These are phyloP conservation scores for Suhomyces ambrosiae DNA, from an alignment of 1,139 yeast genomes.

Conservation along the genomic window DNA sequence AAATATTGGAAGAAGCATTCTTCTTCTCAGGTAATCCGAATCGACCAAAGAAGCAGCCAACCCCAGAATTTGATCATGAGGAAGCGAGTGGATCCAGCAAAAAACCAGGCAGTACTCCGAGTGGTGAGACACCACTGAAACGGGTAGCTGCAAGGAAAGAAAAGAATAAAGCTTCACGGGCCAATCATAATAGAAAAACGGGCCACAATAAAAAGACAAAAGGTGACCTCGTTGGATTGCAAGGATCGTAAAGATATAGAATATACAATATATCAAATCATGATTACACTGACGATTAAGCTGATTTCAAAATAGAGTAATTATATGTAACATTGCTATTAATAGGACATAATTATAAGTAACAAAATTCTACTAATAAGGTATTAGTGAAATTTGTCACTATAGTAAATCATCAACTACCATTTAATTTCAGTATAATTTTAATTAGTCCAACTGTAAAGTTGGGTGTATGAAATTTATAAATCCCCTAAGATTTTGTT, in stretches of 20 bases:
- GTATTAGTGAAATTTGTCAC: no score
- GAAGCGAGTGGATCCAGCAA: slow-evolving; percentile 1
- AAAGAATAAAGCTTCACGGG: slow-evolving; percentile 56
- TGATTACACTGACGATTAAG: no score
- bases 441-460: no score
- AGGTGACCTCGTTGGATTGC: slow-evolving; percentile 24
- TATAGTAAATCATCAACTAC: no score
- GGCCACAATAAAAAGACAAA: slow-evolving; percentile 57
- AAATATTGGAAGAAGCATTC: slow-evolving; percentile 62
- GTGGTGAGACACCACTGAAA: slow-evolving; percentile 12
- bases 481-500: no score
- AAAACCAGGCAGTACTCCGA: not conserved
- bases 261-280: not conserved
- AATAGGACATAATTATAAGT: no score
- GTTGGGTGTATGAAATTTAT: no score
- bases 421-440: no score
- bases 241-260: slow-evolving; percentile 7
- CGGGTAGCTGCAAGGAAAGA: slow-evolving; percentile 47
- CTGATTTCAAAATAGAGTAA: no score
- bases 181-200: slow-evolving; percentile 64
- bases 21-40: slow-evolving; percentile 46
- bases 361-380: no score
- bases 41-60: slow-evolving; percentile 17
- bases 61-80: not conserved
- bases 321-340: no score